Evolutionary conservation across 306 rosid genomes (phyloP).

Genomic region (Cercis canadensis): DNA sequence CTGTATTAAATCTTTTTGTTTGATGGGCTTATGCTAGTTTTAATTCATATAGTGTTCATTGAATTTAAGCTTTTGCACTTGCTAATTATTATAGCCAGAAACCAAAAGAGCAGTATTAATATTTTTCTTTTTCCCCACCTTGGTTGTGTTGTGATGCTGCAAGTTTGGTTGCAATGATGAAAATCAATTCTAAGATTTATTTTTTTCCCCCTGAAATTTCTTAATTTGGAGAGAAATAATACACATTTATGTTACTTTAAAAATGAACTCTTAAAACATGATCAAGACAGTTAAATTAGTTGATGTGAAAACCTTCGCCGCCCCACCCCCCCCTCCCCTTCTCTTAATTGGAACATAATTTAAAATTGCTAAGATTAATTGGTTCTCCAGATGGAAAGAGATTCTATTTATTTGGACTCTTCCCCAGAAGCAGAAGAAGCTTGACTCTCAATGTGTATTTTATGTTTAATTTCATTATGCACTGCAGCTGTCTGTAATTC

Average conservation of each 20-base stretch:
- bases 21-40: background rate
- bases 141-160: background rate
- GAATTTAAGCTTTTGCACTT: background rate
- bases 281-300: background rate
- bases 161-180: background rate
- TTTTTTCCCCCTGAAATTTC: background rate
- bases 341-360: no score
- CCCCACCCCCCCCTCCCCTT: no score
- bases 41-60: no score
- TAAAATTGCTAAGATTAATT: no score
- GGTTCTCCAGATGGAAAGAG: background rate
- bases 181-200: background rate
- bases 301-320: no score
- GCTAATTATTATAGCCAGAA: background rate
- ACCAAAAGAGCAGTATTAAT: background rate
- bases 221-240: no score
- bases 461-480: background rate
- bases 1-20: no score
- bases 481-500: conserved; percentile 9
- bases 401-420: conserved; percentile 5
- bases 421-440: background rate
- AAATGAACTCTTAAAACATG: background rate
- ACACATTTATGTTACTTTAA: no score
- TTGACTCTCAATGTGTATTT: background rate
- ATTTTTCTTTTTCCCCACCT: background rate